A percentile compares a stretch with the other conserved stretches of the same genome.
phyloP scores from a whole-genome alignment of 805 yeast genomes.

The Nakazawaea sp. region DNA sequence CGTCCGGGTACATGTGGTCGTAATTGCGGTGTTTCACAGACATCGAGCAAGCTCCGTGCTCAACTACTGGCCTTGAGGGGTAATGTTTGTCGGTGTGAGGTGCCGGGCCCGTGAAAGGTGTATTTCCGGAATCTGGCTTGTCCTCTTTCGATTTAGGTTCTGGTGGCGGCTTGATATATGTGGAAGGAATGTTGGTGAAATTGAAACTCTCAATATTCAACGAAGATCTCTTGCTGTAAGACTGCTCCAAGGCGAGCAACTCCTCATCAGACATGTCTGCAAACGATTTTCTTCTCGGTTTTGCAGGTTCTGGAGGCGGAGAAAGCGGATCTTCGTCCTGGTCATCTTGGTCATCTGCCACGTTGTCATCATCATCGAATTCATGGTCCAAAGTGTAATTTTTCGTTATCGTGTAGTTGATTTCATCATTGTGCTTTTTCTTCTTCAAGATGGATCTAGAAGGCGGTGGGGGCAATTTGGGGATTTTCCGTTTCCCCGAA shows the following conservation, averaged over 20 bases:
- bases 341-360: constrained; percentile 2
- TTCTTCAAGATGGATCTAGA: constrained; percentile 33
- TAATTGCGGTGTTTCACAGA: constrained; percentile 37
- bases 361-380: neutral
- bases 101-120: constrained; percentile 14
- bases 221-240: constrained; percentile 31
- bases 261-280: constrained; percentile 49
- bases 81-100: constrained; percentile 12
- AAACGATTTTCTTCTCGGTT: constrained; percentile 34
- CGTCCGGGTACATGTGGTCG: neutral
- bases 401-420: constrained; percentile 10
- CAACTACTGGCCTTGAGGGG: constrained; percentile 26
- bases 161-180: neutral
- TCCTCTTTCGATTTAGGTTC: constrained; percentile 2
- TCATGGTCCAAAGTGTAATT: constrained; percentile 3
- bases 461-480: constrained; percentile 25
- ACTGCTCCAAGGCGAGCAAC: constrained; percentile 46
- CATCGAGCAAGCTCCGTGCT: constrained; percentile 26
- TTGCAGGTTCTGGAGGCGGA: constrained; percentile 2
- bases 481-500: constrained; percentile 14
- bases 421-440: constrained; percentile 15
- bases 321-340: constrained; percentile 3
- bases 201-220: constrained; percentile 29
- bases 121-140: constrained; percentile 19
- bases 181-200: constrained; percentile 30